Percentiles rank a stretch among this genome's conserved stretches.
Evolutionary conservation across 805 yeast species (phyloP).

Genomic region (Nakazawaea wyomingensis): DNA sequence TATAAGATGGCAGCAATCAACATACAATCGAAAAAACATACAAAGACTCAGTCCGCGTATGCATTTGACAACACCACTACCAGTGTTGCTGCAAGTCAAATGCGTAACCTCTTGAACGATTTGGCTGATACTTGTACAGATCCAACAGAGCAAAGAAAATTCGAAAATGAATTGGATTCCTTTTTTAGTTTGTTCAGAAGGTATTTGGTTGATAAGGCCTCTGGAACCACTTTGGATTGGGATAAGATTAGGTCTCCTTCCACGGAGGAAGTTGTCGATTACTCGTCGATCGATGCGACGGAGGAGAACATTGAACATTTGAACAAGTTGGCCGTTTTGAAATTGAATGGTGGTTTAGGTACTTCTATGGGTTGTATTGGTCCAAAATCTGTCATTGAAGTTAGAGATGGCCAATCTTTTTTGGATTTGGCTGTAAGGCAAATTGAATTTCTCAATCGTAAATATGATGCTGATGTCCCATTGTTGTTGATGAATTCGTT

Average conservation of each 20-base stretch:
- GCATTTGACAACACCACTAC: slow-evolving; percentile 95
- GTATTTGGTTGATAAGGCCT: slow-evolving; percentile 83
- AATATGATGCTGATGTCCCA: slow-evolving; percentile 90
- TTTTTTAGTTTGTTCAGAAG: slow-evolving; percentile 92
- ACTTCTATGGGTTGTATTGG: slow-evolving; percentile 99
- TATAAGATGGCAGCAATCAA: slow-evolving; percentile 6
- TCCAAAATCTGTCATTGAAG: slow-evolving; percentile 96
- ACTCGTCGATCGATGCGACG: slow-evolving; percentile 40
- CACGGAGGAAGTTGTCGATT: slow-evolving; percentile 84
- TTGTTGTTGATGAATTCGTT: slow-evolving; percentile 96
- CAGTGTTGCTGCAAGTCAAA: slow-evolving; percentile 93
- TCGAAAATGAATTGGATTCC: slow-evolving; percentile 90
- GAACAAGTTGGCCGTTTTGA: slow-evolving; percentile 86
- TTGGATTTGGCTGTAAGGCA: slow-evolving; percentile 94
- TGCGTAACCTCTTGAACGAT: slow-evolving; percentile 92
- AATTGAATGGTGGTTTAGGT: slow-evolving; percentile 97
- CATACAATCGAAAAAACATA: slow-evolving; percentile 46
- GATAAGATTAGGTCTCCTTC: slow-evolving; percentile 91
- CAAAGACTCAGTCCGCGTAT: slow-evolving; percentile 69
- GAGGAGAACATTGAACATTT: slow-evolving; percentile 44
- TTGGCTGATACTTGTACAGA: slow-evolving; percentile 77
- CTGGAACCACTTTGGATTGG: slow-evolving; percentile 85
- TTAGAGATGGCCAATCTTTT: slow-evolving; percentile 96
- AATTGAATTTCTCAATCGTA: slow-evolving; percentile 89
- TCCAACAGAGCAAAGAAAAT: slow-evolving; percentile 42